phyloP scores from a whole-genome alignment of 106 monocot species.

The Dendrobium chrysotoxum region DNA sequence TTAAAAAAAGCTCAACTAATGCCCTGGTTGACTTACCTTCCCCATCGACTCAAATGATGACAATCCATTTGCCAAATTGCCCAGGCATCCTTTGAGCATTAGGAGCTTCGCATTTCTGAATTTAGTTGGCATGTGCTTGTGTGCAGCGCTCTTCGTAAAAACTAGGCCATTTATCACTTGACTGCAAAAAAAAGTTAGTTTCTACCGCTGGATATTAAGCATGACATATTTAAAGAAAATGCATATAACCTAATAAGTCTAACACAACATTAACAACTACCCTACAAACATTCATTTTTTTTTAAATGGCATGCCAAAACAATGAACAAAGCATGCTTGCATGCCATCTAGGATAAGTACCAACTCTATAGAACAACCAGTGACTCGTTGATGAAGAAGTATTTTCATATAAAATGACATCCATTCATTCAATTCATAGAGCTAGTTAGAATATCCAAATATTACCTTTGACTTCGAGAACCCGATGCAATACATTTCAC shows the following conservation, averaged over 20 bases:
- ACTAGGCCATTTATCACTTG: slow-evolving; percentile 88
- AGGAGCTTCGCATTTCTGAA: slow-evolving; percentile 66
- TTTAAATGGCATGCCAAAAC: not conserved
- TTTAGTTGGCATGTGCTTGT: slow-evolving; percentile 94
- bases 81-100: slow-evolving; percentile 58
- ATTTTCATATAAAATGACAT: not conserved
- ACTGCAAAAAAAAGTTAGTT: slow-evolving; percentile 42
- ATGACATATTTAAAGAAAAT: not conserved
- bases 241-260: not conserved
- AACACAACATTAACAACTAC: not conserved
- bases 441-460: not conserved
- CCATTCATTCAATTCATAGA: not conserved
- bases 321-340: not conserved
- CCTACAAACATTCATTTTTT: not conserved
- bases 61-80: slow-evolving; percentile 50
- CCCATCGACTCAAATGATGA: slow-evolving; percentile 87
- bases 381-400: not conserved
- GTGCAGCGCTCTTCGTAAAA: slow-evolving; percentile 91
- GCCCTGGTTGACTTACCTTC: slow-evolving; percentile 30
- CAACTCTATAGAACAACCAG: not conserved
- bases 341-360: not conserved
- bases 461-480: slow-evolving; percentile 46
- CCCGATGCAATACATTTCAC: slow-evolving; percentile 55
- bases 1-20: slow-evolving; percentile 5
- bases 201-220: not conserved